Evolutionary conservation across 495 filamentous ascomycete genomes (phyloP).

Genomic region (Podospora pseudopauciseta): DNA sequence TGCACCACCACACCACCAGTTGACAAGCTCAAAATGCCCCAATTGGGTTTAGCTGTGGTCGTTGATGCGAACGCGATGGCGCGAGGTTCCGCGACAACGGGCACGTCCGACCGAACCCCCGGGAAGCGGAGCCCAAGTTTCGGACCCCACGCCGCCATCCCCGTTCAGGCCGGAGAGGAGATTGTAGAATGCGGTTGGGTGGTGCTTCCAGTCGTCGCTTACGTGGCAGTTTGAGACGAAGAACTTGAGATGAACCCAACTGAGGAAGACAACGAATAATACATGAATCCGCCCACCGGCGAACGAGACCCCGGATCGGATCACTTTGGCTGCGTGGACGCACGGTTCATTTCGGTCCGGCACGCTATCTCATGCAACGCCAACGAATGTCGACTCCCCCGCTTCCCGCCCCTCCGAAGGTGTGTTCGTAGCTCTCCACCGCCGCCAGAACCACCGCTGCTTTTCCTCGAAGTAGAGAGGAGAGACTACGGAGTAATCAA

Average conservation of each 20-base stretch:
- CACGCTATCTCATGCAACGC: conserved; percentile 18
- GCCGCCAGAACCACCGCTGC: not conserved
- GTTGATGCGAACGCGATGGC: not conserved
- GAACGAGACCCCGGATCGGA: conserved; percentile 8
- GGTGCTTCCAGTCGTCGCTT: too few species aligned
- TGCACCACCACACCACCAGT: not conserved
- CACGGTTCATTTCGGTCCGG: conserved; percentile 19
- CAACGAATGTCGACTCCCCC: conserved; percentile 19
- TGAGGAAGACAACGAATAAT: too few species aligned
- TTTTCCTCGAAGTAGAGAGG: not conserved
- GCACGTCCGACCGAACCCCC: not conserved
- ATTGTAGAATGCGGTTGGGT: too few species aligned
- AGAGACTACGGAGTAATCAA: not conserved
- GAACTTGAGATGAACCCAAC: not conserved
- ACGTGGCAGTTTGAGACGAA: not conserved
- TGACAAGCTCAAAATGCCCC: not conserved
- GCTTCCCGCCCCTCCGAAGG: not conserved
- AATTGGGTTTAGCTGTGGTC: not conserved
- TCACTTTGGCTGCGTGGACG: conserved; percentile 2
- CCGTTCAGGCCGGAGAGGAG: not conserved
- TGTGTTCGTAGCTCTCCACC: not conserved
- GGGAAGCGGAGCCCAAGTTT: not conserved
- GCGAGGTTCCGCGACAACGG: not conserved
- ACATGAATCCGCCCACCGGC: not conserved
- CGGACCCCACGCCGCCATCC: not conserved